Conservation (phyloP, 306 rosid genomes). For the Leucaena leucocephala region DNA sequence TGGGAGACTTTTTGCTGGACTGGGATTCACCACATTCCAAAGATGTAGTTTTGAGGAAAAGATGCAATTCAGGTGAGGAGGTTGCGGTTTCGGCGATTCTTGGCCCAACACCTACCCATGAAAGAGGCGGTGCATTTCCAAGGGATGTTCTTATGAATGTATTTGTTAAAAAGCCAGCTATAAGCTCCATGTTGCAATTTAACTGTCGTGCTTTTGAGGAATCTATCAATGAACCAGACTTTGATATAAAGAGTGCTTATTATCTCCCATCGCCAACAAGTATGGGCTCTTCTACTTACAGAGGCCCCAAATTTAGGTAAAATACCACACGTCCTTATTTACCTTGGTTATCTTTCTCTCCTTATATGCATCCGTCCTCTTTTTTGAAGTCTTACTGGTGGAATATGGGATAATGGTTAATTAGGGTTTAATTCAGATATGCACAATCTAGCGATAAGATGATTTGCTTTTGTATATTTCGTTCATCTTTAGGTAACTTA, state of each 20-base stretch:
- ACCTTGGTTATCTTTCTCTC: background rate
- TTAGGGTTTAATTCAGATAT: background rate
- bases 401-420: too few species aligned
- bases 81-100: constrained; percentile 71
- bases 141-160: constrained; percentile 74
- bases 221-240: constrained; percentile 34
- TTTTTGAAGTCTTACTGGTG: background rate
- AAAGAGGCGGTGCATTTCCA: constrained; percentile 37
- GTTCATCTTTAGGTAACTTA: background rate
- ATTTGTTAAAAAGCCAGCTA: constrained; percentile 65
- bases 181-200: constrained; percentile 70
- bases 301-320: constrained; percentile 52
- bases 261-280: constrained; percentile 47
- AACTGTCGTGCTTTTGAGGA: constrained; percentile 56
- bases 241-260: constrained; percentile 51
- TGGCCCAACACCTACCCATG: constrained; percentile 45
- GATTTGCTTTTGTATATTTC: background rate
- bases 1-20: constrained; percentile 66
- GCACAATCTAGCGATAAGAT: background rate
- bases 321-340: background rate
- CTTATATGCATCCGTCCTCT: background rate
- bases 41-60: constrained; percentile 70
- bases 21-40: constrained; percentile 55
- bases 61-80: constrained; percentile 67
- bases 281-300: constrained; percentile 39